Evolutionary conservation across 2,329 filamentous ascomycete species (phyloP).

Genomic region (Aspergillus fumigatus): DNA sequence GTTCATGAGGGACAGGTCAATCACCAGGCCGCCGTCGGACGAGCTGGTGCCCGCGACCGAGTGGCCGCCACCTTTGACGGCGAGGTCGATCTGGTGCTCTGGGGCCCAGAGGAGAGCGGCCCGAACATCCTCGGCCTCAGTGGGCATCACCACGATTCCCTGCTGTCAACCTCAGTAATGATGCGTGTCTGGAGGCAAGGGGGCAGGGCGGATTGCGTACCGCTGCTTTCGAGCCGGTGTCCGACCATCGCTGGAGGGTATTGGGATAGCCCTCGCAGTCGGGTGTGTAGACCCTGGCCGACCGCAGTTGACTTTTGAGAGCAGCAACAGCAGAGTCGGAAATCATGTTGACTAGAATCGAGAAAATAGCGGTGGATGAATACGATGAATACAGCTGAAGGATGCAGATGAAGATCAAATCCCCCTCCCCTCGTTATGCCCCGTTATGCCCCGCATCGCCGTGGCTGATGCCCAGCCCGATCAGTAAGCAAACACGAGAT

Average conservation of each 20-base stretch:
- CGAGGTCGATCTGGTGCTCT: slow-evolving; percentile 24
- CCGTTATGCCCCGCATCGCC: background rate
- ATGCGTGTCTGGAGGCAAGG: background rate
- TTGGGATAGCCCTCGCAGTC: slow-evolving; percentile 20
- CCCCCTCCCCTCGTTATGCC: no score
- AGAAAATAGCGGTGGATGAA: background rate
- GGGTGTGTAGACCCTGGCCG: slow-evolving; percentile 17
- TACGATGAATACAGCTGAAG: background rate
- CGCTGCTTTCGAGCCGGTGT: slow-evolving; percentile 26
- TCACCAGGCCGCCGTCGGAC: slow-evolving; percentile 52
- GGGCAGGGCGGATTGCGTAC: slow-evolving; percentile 18
- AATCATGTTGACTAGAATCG: background rate
- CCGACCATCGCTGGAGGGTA: slow-evolving; percentile 26
- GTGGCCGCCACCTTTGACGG: slow-evolving; percentile 35
- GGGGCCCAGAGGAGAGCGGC: slow-evolving; percentile 44
- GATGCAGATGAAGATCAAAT: background rate
- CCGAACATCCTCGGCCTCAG: slow-evolving; percentile 38
- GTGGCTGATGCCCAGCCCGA: no score
- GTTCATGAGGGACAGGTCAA: slow-evolving; percentile 53
- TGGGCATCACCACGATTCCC: slow-evolving; percentile 46
- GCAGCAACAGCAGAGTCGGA: slow-evolving; percentile 2
- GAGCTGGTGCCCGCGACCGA: slow-evolving; percentile 52
- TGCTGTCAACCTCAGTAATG: slow-evolving; percentile 11
- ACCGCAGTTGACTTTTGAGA: slow-evolving; percentile 9
- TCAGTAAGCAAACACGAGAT: no score